Conservation (phyloP, 495 filamentous ascomycete genomes). For the Bryoglossum gracile region DNA sequence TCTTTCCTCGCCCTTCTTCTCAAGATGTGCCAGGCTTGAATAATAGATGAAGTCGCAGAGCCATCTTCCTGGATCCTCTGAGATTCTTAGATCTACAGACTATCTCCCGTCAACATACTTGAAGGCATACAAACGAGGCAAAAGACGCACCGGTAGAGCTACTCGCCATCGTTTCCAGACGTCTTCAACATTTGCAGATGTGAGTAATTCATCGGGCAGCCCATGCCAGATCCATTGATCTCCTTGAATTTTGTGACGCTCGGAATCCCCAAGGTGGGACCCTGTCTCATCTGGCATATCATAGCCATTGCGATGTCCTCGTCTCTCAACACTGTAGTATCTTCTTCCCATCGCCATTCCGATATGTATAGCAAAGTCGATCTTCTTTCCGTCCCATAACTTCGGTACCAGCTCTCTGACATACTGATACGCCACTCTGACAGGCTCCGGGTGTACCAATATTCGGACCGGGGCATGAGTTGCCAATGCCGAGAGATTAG, state of each 20-base stretch:
- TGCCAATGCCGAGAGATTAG: slow-evolving; percentile 12
- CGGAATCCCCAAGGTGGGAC: slow-evolving; percentile 26
- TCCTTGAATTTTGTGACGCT: slow-evolving; percentile 31
- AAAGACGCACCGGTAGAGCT: slow-evolving; percentile 31
- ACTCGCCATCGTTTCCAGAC: slow-evolving; percentile 49
- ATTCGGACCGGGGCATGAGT: slow-evolving; percentile 28
- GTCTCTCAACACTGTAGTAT: slow-evolving; percentile 62
- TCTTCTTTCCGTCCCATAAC: slow-evolving; percentile 39
- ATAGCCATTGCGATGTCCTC: slow-evolving; percentile 73
- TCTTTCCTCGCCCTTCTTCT: slow-evolving; percentile 40
- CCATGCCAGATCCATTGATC: slow-evolving; percentile 40
- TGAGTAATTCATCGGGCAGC: slow-evolving; percentile 38
- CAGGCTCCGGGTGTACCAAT: slow-evolving; percentile 47
- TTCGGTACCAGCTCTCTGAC: slow-evolving; percentile 54
- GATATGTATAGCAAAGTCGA: slow-evolving; percentile 68
- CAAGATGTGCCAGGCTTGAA: slow-evolving; percentile 51
- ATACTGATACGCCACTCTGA: slow-evolving; percentile 62
- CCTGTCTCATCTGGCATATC: slow-evolving; percentile 60
- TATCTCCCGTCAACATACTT: slow-evolving; percentile 7
- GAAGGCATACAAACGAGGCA: background rate
- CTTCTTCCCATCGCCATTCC: slow-evolving; percentile 68
- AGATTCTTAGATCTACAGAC: slow-evolving; percentile 52
- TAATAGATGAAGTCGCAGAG: slow-evolving; percentile 87
- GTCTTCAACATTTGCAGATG: slow-evolving; percentile 45
- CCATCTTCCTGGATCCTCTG: slow-evolving; percentile 71